Evolutionary conservation across 2,329 filamentous ascomycete genomes (phyloP), one percentile per base, ranked within the genome.

Genomic region (Metarhizium anisopliae): DNA sequence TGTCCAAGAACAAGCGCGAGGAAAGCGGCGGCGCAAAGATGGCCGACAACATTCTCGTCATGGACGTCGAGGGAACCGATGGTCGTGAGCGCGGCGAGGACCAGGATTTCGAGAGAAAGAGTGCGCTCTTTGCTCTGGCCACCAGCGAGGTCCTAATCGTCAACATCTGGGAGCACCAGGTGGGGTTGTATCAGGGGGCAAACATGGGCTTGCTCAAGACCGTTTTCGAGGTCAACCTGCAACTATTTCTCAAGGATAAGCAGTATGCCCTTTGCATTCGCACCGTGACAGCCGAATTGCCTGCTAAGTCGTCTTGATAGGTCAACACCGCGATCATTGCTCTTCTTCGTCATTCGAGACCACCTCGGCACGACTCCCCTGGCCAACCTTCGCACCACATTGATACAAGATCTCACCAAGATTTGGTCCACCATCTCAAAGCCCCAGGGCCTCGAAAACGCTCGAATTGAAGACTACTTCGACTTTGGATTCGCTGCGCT

Each of bases 141-240:
- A 99, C 94, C 18, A 97, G 93, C 70, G 94, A 99, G 76, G 93
- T 99, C 53, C 80, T 99, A 64, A 95, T 99, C 68, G 88, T 99
- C 72, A 99, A 99, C 70, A 95, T 99, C 62, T 99, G 94, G 94
- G 94, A 99, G 74, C 93, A 96, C 72, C 94, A 99, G 73, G 94
- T 99, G 59, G 94, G 94, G 51, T 73, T 99, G 70, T 99, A 99
- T 70, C 93, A 99, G 74, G 94, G 94, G 56, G 94, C 94, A 64
- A 99, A 99, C 72, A 99, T 99, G 94, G 94, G 94, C 8, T 74
- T 99, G 65, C 78, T 99, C 66, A 99, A 99, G 81, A 99, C 95
- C 0, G 94, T 99, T 4, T 99, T 99, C 65, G 94, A 99, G 75
- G 94, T 99, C 71, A 99, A 99, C 69, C 72, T 99, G 68, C 93